A percentile compares a stretch with the other conserved stretches of the same genome.
phyloP scores from a whole-genome alignment of 148 eudicot genomes.

The Diospyros kaki region DNA sequence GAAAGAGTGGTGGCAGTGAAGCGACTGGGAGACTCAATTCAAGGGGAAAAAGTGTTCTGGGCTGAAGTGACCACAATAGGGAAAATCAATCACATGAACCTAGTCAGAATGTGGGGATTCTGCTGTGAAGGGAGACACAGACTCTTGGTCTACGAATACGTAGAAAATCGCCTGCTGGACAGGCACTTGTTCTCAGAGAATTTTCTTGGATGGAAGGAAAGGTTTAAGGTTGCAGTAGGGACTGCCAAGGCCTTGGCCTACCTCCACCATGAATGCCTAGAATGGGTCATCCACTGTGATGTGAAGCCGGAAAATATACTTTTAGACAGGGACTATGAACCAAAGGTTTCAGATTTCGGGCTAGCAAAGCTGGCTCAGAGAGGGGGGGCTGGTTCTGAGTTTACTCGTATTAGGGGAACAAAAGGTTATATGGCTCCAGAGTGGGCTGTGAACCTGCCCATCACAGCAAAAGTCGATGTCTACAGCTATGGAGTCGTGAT shows the following conservation, averaged over 20 bases:
- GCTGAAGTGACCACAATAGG: slow-evolving; percentile 57
- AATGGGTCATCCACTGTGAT: slow-evolving; percentile 35
- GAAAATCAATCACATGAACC: slow-evolving; percentile 2
- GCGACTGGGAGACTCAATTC: slow-evolving; percentile 31
- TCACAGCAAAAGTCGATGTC: slow-evolving; percentile 21
- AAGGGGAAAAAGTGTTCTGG: slow-evolving; percentile 46
- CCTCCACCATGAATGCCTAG: slow-evolving; percentile 47
- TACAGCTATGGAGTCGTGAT: too few species aligned
- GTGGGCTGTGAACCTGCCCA: slow-evolving; percentile 53
- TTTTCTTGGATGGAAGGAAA: slow-evolving; percentile 12
- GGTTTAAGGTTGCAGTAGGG: too few species aligned
- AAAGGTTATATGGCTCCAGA: slow-evolving; percentile 23
- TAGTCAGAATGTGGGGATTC: slow-evolving; percentile 21
- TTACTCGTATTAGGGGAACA: slow-evolving; percentile 40
- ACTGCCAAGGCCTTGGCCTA: slow-evolving; percentile 9
- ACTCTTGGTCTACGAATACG: too few species aligned
- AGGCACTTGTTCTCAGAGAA: neutral
- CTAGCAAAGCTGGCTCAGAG: slow-evolving; percentile 49
- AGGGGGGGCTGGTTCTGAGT: slow-evolving; percentile 27
- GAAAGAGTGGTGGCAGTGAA: slow-evolving; percentile 41
- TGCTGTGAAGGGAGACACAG: slow-evolving; percentile 24
- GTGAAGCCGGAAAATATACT: slow-evolving; percentile 19
- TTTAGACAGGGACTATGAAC: slow-evolving; percentile 35
- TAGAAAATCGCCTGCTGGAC: slow-evolving; percentile 34
- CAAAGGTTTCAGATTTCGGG: slow-evolving; percentile 60